Base-by-base conservation (phyloP, 305 asterid genomes). In the Stenogyne calaminthoides region DNA sequence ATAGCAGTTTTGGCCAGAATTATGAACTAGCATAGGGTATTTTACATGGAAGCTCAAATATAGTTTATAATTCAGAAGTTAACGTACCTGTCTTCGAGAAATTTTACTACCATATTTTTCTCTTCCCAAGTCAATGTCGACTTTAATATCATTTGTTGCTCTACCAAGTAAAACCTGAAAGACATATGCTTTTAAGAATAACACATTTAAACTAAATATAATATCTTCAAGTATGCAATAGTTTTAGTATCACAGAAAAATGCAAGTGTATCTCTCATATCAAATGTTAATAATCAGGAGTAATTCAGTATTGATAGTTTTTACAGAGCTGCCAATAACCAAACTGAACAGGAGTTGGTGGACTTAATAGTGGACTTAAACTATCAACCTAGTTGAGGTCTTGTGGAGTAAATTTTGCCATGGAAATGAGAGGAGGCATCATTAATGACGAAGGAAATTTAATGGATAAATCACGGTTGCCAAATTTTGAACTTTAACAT, bases 61-160 rank as follows among this genome's bases (percentile, higher is more conserved):
- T 32, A 56, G 34, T 16, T n/a, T 67, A 67, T 65, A 66, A 65
- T 37, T 57, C 64, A 55, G 32, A 25, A 65, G 65, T 62, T 10
- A 44, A 55, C 39, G 46, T 81, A 88, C 97, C 96, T 90, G 98
- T 77, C 88, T 86, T 54, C 96, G 89, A 64, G 98, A 93, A 72
- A 90, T 77, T 84, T 83, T 93, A 62, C 83, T 66, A 39, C 88
- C 88, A 56, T 80, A 51, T 42, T 79, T 77, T 80, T 84, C 93
- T 82, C 82, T 82, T 74, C 95, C 88, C 84, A 93, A 80, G 85
- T 90, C 91, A 37, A 93, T 90, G 80, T 93, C 98, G 67, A 93
- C 97, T 80, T 82, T 25, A 20, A 68, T 19, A 29, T 87, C 93
- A 60, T 78, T 88, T 66, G 93, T 86, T 72, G 84, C 72, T 78